These are phyloP conservation scores for Holtermannia corniformis DNA, from an alignment of 768 basidiomycete species.

Conservation along the genomic window DNA sequence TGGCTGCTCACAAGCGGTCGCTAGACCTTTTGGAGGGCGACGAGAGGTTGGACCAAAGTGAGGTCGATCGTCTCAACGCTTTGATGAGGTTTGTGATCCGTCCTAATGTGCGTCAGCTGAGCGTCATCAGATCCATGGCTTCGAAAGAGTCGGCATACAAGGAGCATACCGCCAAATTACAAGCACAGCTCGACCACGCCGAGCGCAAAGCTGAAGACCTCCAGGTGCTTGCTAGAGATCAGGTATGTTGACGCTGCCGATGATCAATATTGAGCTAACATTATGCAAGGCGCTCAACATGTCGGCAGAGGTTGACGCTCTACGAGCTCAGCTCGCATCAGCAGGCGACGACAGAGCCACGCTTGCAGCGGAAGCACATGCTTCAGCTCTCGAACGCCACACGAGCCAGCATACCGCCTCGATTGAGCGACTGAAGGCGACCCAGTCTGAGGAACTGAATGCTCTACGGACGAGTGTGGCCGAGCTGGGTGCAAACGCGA, in stretches of 20 bases:
- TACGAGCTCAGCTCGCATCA: conserved; percentile 41
- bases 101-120: conserved; percentile 5
- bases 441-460: background rate
- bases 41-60: conserved; percentile 44
- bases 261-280: background rate
- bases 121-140: conserved; percentile 71
- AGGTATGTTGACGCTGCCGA: conserved; percentile 48
- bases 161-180: conserved; percentile 65
- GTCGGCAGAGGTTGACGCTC: conserved; percentile 71
- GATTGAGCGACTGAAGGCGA: background rate
- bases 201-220: conserved; percentile 75
- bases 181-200: conserved; percentile 50
- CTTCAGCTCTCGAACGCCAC: conserved; percentile 43
- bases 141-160: conserved; percentile 87
- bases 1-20: conserved; percentile 7
- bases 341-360: conserved; percentile 6
- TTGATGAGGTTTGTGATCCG: conserved; percentile 67
- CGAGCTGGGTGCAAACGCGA: background rate
- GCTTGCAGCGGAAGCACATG: conserved; percentile 37
- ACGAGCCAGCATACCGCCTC: background rate
- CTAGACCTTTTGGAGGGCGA: conserved; percentile 10
- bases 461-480: background rate
- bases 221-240: conserved; percentile 64
- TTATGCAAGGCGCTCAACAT: conserved; percentile 62
- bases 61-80: conserved; percentile 71